phyloP scores from a whole-genome alignment of 768 basidiomycete genomes.

The Dacryopinax spathularia region DNA sequence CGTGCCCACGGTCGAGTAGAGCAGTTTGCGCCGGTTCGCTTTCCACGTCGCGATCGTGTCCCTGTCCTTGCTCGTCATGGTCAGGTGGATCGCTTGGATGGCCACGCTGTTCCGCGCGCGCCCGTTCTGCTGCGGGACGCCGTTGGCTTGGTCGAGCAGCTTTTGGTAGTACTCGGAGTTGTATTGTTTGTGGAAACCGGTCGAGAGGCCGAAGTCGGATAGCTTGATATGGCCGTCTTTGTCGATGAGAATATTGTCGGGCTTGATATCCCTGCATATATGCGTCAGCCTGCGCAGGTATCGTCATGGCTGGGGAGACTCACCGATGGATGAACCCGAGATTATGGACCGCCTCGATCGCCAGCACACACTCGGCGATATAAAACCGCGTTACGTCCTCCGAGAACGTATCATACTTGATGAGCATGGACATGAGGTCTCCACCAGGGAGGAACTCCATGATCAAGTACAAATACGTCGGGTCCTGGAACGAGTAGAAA shows the following conservation, averaged over 20 bases:
- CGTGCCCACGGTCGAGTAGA: constrained; percentile 94
- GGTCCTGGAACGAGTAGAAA: constrained; percentile 96
- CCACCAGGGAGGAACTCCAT: constrained; percentile 99
- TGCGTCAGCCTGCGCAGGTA: constrained; percentile 6
- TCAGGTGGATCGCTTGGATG: constrained; percentile 94
- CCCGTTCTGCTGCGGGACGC: constrained; percentile 17
- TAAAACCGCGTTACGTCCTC: constrained; percentile 98
- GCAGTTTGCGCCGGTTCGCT: constrained; percentile 89
- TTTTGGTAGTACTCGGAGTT: constrained; percentile 91
- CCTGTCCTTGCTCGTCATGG: constrained; percentile 68
- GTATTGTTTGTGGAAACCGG: constrained; percentile 98
- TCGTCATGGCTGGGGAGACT: constrained; percentile 19
- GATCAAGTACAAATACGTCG: constrained; percentile 81
- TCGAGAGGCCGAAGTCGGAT: constrained; percentile 95
- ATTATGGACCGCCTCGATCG: constrained; percentile 94
- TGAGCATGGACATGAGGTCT: constrained; percentile 98
- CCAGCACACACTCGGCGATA: constrained; percentile 95
- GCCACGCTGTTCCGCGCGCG: constrained; percentile 78
- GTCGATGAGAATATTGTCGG: constrained; percentile 97
- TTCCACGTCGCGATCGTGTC: constrained; percentile 97
- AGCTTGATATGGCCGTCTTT: constrained; percentile 94
- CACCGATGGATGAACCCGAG: constrained; percentile 96
- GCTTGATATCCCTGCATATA: constrained; percentile 79
- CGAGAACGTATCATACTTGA: constrained; percentile 97
- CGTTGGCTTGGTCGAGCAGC: constrained; percentile 50